Percentiles rank a stretch among this genome's conserved stretches.
These are phyloP conservation scores for Neurospora cerealis DNA, from an alignment of 495 filamentous ascomycete genomes.

Conservation along the genomic window DNA sequence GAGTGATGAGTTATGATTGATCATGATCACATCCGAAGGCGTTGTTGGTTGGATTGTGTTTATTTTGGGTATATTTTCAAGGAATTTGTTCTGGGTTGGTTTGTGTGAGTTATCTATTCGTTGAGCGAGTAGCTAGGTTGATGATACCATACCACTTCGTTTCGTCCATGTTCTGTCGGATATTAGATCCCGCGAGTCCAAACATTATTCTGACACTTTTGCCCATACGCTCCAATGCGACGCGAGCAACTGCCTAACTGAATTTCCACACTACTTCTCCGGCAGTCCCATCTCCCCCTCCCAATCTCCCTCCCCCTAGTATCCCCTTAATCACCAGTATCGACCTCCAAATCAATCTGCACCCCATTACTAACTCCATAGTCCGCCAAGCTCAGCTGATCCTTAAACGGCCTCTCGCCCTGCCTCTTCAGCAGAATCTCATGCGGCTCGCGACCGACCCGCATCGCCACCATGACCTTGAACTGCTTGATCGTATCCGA, in stretches of 20 bases:
- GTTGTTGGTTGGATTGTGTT: neutral
- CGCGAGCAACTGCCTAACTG: too few species aligned
- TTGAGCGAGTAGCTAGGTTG: neutral
- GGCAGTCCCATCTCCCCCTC: neutral
- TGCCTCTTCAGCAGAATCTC: conserved; percentile 89
- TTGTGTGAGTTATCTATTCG: neutral
- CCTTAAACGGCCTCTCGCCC: conserved; percentile 85
- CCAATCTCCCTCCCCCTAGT: neutral
- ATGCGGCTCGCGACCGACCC: conserved; percentile 76
- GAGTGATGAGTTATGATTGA: neutral
- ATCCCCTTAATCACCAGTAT: conserved; percentile 56
- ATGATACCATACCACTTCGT: neutral
- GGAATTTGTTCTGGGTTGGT: neutral
- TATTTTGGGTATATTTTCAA: neutral
- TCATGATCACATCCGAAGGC: neutral
- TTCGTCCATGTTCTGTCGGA: neutral
- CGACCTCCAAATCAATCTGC: conserved; percentile 79
- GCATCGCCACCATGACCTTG: conserved; percentile 80
- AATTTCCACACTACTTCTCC: too few species aligned
- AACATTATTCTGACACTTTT: too few species aligned
- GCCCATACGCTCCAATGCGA: too few species aligned
- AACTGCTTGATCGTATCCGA: conserved; percentile 75
- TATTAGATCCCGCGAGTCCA: neutral
- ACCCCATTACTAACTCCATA: conserved; percentile 86
- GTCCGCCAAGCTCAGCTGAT: conserved; percentile 73